These are phyloP conservation scores for Ganoderma leucocontextum DNA, from an alignment of 1,284 basidiomycete genomes.

Conservation along the genomic window DNA sequence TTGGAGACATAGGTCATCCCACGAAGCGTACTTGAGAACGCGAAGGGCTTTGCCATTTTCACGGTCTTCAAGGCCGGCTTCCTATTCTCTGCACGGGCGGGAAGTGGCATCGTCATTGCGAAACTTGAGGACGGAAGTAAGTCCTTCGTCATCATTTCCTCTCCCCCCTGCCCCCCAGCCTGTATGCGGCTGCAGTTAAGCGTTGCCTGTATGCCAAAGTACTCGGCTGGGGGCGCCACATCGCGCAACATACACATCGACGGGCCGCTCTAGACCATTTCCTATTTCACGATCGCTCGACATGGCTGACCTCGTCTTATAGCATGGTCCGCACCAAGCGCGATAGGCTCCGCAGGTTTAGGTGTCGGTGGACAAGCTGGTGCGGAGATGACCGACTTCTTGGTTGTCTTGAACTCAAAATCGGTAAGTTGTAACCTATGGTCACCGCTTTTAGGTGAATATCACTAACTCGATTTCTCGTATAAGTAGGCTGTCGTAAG, in stretches of 20 bases:
- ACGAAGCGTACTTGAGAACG: slow-evolving; percentile 71
- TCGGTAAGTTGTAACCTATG: slow-evolving; percentile 56
- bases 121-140: slow-evolving; percentile 83
- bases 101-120: slow-evolving; percentile 93
- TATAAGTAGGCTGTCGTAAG: slow-evolving; percentile 65
- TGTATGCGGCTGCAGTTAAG: neutral
- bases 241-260: neutral
- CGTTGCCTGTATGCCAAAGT: neutral
- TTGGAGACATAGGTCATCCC: slow-evolving; percentile 64
- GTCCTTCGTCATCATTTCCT: slow-evolving; percentile 42
- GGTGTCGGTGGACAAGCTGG: slow-evolving; percentile 89
- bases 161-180: slow-evolving; percentile 4
- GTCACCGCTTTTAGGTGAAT: slow-evolving; percentile 28
- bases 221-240: neutral
- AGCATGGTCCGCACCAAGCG: slow-evolving; percentile 95
- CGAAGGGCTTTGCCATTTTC: slow-evolving; percentile 88
- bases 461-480: slow-evolving; percentile 19
- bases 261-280: neutral
- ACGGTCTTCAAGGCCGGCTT: slow-evolving; percentile 84
- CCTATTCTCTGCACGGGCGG: slow-evolving; percentile 82
- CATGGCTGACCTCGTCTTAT: slow-evolving; percentile 16
- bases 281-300: neutral
- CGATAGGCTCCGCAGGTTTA: slow-evolving; percentile 94
- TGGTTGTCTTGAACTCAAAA: slow-evolving; percentile 89
- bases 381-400: slow-evolving; percentile 94